These are phyloP conservation scores for Mycena albidolilacea DNA, from an alignment of 768 basidiomycete genomes.

Conservation along the genomic window DNA sequence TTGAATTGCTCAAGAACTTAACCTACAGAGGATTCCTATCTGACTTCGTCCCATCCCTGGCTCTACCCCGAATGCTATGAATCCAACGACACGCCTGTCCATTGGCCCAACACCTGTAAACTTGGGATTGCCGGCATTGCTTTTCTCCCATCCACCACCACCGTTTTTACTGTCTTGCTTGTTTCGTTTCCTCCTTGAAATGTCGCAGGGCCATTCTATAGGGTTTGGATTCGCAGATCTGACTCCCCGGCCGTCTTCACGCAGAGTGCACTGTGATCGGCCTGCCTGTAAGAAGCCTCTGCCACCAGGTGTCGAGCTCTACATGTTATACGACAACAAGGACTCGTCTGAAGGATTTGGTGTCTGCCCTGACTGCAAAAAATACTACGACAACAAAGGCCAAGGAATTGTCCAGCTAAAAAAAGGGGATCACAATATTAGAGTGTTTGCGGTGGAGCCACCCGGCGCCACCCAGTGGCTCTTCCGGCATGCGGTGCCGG, in stretches of 20 bases:
- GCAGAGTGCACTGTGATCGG: not conserved
- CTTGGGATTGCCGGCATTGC: not conserved
- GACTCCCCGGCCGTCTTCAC: not conserved
- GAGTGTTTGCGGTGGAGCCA: no score
- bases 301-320: not conserved
- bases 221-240: not conserved
- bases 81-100: not conserved
- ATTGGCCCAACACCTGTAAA: not conserved
- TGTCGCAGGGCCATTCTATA: not conserved
- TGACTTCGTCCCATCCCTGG: not conserved
- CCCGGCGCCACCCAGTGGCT: no score
- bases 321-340: conserved; percentile 2
- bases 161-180: not conserved
- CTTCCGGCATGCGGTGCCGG: no score
- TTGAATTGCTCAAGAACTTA: no score
- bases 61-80: not conserved
- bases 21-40: no score
- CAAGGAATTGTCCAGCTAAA: not conserved
- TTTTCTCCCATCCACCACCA: not conserved
- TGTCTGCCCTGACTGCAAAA: conserved; percentile 9
- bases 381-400: not conserved
- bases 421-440: not conserved
- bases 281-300: not conserved
- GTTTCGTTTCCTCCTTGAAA: not conserved
- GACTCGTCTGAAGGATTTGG: not conserved